Base-by-base conservation (phyloP, 331 rosid species). In the Malus hybrid region DNA sequence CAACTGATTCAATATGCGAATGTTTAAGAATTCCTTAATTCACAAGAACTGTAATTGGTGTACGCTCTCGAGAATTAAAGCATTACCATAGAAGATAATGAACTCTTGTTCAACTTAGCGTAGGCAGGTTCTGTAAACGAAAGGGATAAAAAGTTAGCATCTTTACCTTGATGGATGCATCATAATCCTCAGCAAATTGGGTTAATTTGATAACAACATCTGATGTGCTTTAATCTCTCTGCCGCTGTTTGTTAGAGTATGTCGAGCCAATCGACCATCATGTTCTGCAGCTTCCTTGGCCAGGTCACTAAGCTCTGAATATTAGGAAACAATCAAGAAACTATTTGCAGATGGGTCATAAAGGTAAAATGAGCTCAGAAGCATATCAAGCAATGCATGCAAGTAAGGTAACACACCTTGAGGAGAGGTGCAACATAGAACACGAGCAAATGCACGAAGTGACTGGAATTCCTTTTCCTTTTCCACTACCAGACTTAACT, bases 391-490 rank as follows among this genome's bases (percentile, higher is more conserved):
- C 39, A 19, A 42, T 13, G 14, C 10, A 69, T 39, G 3, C 4
- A 34, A 77, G 13, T 14, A 65, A 61, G 4, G 7, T 52, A 24
- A 74, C 71, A 87, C 93, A 89, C 97, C 97, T 28, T 86, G 88
- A 70, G 75, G 72, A 39, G 79, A 74, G 76, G 80, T 50, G 80
- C 96, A 90, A 74, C 93, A 55, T 46, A 85, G 78, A 82, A 89
- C 82, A 62, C 95, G 96, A 70, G 85, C 93, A 86, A 87, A 79
- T 46, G 98, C 96, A 62, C 93, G 89, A 75, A 90, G 88, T 70
- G 98, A 89, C 67, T 89, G 95, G 95, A 81, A 93, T 74, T 69
- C 98, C 96, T 83, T 81, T 87, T 83, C 91, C 91, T 67, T 85
- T 93, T 71, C 86, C 85, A 24, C 62, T 65, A 76, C 83, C 80